Evolutionary conservation across 2,329 filamentous ascomycete genomes (phyloP).

Genomic region (Xylariaceae sp.): DNA sequence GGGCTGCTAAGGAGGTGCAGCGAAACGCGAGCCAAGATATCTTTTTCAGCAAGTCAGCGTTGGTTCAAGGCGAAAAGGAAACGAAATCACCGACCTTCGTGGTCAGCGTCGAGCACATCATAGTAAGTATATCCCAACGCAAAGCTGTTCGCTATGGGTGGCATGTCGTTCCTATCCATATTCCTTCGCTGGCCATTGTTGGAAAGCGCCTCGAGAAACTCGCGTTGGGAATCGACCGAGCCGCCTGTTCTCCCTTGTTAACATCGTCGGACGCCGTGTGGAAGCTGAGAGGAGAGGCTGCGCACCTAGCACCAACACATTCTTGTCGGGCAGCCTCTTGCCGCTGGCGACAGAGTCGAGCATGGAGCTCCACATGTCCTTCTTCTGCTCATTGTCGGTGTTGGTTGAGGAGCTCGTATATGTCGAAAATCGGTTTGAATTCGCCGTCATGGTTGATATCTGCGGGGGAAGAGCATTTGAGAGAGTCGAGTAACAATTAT

Average conservation of each 20-base stretch:
- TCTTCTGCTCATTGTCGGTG: slow-evolving; percentile 66
- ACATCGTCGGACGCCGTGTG: slow-evolving; percentile 7
- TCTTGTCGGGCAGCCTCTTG: slow-evolving; percentile 87
- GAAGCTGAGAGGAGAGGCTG: background rate
- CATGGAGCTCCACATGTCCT: slow-evolving; percentile 93
- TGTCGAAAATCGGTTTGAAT: slow-evolving; percentile 52
- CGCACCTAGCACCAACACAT: slow-evolving; percentile 73
- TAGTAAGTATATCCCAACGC: slow-evolving; percentile 93
- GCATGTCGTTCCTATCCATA: slow-evolving; percentile 55
- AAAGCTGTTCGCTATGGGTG: slow-evolving; percentile 85
- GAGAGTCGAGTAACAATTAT: slow-evolving; percentile 5
- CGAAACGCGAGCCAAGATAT: slow-evolving; percentile 84
- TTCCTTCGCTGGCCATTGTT: slow-evolving; percentile 49
- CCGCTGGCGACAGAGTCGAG: slow-evolving; percentile 84
- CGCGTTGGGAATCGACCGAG: slow-evolving; percentile 73
- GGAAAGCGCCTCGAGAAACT: slow-evolving; percentile 67
- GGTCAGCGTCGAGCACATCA: slow-evolving; percentile 87
- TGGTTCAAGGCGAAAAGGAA: slow-evolving; percentile 38
- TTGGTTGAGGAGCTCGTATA: slow-evolving; percentile 51
- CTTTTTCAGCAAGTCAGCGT: slow-evolving; percentile 47
- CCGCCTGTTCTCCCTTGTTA: slow-evolving; percentile 54
- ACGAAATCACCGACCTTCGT: slow-evolving; percentile 61
- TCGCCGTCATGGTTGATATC: slow-evolving; percentile 43
- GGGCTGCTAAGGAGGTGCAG: slow-evolving; percentile 84
- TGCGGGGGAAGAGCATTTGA: slow-evolving; percentile 25